Evolutionary conservation across 2,329 filamentous ascomycete genomes (phyloP).

Genomic region (Davidsoniella australis): DNA sequence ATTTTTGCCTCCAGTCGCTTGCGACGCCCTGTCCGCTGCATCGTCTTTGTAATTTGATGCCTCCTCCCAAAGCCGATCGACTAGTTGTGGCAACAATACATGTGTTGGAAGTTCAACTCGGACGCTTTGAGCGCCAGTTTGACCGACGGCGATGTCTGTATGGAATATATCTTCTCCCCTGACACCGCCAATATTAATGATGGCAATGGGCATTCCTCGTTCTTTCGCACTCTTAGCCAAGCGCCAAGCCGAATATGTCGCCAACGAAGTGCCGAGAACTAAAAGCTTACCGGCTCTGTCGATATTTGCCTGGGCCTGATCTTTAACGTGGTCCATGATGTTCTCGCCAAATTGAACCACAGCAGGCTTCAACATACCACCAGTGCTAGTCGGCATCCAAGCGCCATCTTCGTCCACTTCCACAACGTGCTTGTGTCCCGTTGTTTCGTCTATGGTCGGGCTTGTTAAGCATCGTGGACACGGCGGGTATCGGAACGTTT

Average conservation of each 20-base stretch:
- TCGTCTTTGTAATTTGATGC: not conserved
- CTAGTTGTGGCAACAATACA: conserved; percentile 37
- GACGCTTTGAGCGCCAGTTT: conserved; percentile 34
- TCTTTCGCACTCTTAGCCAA: conserved; percentile 71
- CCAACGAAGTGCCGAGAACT: conserved; percentile 74
- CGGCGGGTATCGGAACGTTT: conserved; percentile 76
- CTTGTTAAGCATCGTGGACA: conserved; percentile 64
- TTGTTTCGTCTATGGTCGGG: not conserved
- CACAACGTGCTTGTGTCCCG: conserved; percentile 27
- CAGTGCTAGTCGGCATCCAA: conserved; percentile 47
- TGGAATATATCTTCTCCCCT: conserved; percentile 64
- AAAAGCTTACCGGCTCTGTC: conserved; percentile 60
- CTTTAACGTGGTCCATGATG: conserved; percentile 52
- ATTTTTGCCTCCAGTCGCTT: conserved; percentile 15
- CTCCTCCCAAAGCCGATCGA: conserved; percentile 26
- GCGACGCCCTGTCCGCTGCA: not conserved
- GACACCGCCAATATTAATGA: conserved; percentile 76
- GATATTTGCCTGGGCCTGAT: conserved; percentile 60
- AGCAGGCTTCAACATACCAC: conserved; percentile 76
- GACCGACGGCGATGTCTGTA: conserved; percentile 31
- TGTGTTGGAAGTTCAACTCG: conserved; percentile 42
- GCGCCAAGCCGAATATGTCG: conserved; percentile 90
- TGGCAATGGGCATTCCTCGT: conserved; percentile 66
- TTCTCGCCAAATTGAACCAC: conserved; percentile 96
- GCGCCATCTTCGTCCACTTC: conserved; percentile 58